Conservation (phyloP, 2,329 filamentous ascomycete species). For the Pseudonectria buxi region DNA sequence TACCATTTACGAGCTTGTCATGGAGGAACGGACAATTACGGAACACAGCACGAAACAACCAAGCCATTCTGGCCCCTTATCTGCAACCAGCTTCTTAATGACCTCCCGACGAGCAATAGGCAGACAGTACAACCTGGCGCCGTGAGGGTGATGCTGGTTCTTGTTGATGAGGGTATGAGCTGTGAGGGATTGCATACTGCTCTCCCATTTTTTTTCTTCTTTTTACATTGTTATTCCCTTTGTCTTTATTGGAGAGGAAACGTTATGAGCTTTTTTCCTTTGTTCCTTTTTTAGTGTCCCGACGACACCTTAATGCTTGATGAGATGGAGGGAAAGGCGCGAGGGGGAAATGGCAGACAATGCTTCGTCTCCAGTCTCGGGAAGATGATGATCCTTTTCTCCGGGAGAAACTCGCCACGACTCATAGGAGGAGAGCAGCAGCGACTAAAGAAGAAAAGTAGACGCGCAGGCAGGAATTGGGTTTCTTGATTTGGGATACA, state of each 20-base stretch:
- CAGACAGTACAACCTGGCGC: constrained; percentile 20
- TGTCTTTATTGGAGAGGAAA: neutral
- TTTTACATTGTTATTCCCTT: constrained; percentile 2
- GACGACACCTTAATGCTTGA: constrained; percentile 18
- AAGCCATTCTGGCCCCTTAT: constrained; percentile 5
- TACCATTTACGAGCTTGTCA: too few species aligned
- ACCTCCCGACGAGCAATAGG: constrained; percentile 20
- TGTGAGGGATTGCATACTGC: constrained; percentile 14
- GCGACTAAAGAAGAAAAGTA: neutral
- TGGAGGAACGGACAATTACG: too few species aligned
- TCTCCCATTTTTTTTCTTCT: constrained; percentile 15
- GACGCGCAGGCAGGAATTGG: neutral
- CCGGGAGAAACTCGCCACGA: too few species aligned
- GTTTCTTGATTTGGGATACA: constrained; percentile 1
- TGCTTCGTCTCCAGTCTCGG: too few species aligned
- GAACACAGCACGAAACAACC: too few species aligned
- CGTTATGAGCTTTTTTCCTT: constrained; percentile 1
- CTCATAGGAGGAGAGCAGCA: neutral
- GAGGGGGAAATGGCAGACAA: constrained; percentile 4
- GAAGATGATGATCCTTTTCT: too few species aligned
- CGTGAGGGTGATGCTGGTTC: constrained; percentile 17
- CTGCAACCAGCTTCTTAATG: constrained; percentile 19
- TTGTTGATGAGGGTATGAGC: constrained; percentile 19
- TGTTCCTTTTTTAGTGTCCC: constrained; percentile 12
- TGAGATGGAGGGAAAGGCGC: constrained; percentile 5